Evolutionary conservation across 805 yeast species (phyloP), one percentile per base, ranked within the genome.

Genomic region (Suhomyces kilbournensis): DNA sequence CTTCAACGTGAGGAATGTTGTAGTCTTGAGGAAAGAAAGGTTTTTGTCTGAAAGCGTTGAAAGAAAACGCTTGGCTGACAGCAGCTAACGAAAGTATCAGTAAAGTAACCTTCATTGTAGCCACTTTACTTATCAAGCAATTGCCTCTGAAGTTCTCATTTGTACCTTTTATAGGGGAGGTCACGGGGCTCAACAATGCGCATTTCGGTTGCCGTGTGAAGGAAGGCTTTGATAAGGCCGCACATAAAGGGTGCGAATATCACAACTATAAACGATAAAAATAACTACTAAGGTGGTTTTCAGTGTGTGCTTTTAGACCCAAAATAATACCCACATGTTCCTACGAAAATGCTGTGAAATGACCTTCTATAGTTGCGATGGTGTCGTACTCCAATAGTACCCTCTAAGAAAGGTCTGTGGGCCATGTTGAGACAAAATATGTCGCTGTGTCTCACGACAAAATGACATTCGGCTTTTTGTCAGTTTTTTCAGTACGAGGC

Each of bases 401-500:
- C n/a, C n/a, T 28, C 6, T 10, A 28, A 6, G 32, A 12, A 28
- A n/a, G 7, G n/a, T 28, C 32, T 10, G 6, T 12, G 14, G 12
- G 12, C 12, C n/a, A 12, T 28, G 14, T 12, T 28, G 32, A 28
- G 32, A 12, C 32, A 12, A 12, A 10, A 12, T 12, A 28, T 3
- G 32, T 28, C 25, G n/a, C n/a, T n/a, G n/a, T n/a, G n/a, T n/a
- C n/a, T n/a, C n/a, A n/a, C n/a, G n/a, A n/a, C n/a, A n/a, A n/a
- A n/a, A n/a, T n/a, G n/a, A n/a, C n/a, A n/a, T n/a, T n/a, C n/a
- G n/a, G n/a, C n/a, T n/a, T n/a, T n/a, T 25, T 25, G 28, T 6
- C 8, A 25, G 4, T 25, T 26, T 10, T 28, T 17, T 19, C 42
- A 38, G n/a, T 19, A 17, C 20, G 26, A n/a, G 80, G 79, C 80